Percentiles rank a stretch among this genome's conserved stretches.
Evolutionary conservation across 2,329 filamentous ascomycete genomes (phyloP).

Genomic region (Aureobasidium sp.): DNA sequence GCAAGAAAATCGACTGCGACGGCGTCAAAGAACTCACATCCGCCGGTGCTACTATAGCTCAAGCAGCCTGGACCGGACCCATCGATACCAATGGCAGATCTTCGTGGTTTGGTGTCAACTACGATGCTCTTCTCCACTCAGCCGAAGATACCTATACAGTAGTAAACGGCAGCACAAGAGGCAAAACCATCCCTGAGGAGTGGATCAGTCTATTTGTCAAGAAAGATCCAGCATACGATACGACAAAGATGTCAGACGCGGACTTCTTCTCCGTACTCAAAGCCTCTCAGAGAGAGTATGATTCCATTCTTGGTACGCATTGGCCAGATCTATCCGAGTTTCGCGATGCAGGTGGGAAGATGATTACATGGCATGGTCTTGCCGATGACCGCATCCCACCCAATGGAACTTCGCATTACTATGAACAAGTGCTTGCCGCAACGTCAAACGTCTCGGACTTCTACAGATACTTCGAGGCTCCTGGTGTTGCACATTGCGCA

Average conservation of each 20-base stretch:
- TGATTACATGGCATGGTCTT: slow-evolving; percentile 37
- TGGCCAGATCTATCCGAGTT: slow-evolving; percentile 32
- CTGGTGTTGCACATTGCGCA: slow-evolving; percentile 30
- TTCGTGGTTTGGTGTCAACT: slow-evolving; percentile 28
- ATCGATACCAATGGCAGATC: slow-evolving; percentile 16
- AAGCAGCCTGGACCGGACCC: slow-evolving; percentile 26
- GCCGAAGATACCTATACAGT: slow-evolving; percentile 23
- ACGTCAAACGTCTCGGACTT: slow-evolving; percentile 24
- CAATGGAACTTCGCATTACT: slow-evolving; percentile 30
- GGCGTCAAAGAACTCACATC: slow-evolving; percentile 20
- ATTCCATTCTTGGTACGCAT: slow-evolving; percentile 28
- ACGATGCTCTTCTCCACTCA: slow-evolving; percentile 18
- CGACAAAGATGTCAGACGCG: slow-evolving; percentile 23
- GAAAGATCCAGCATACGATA: slow-evolving; percentile 25
- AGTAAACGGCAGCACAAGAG: slow-evolving; percentile 18
- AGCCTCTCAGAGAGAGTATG: slow-evolving; percentile 22
- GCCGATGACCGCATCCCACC: slow-evolving; percentile 31
- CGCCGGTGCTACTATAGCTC: slow-evolving; percentile 23
- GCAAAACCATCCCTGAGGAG: slow-evolving; percentile 18
- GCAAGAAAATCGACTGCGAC: slow-evolving; percentile 20
- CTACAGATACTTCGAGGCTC: slow-evolving; percentile 31
- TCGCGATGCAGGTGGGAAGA: slow-evolving; percentile 30
- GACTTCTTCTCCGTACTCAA: slow-evolving; percentile 21
- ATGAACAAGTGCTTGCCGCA: slow-evolving; percentile 23
- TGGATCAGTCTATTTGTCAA: slow-evolving; percentile 30